phyloP scores from a whole-genome alignment of 176 grass and related monocot species.

The Tuctoria greenei region DNA sequence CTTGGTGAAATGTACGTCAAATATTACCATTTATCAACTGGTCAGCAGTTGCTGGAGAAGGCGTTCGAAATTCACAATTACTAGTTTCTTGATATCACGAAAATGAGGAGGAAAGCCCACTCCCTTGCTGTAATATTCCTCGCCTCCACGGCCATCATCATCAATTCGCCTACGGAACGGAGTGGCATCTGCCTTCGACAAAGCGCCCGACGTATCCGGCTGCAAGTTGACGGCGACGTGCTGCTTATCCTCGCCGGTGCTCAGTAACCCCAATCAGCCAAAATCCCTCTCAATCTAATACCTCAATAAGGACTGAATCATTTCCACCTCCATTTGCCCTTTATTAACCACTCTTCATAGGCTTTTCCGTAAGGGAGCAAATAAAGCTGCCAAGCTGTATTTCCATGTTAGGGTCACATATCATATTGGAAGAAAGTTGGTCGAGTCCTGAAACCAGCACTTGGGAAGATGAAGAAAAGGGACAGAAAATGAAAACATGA shows the following conservation, averaged over 20 bases:
- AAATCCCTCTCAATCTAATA: neutral
- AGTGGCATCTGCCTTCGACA: neutral
- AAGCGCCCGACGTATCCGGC: neutral
- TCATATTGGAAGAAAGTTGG: neutral
- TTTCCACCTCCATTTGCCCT: neutral
- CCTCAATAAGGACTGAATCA: neutral
- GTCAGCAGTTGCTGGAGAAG: neutral
- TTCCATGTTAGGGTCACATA: neutral
- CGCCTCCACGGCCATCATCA: neutral
- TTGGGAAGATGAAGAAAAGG: neutral
- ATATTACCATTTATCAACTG: neutral
- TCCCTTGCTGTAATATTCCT: neutral
- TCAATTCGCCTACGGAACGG: neutral
- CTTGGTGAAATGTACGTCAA: too few relatives aligned
- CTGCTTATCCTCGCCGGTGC: slow-evolving; percentile 21
- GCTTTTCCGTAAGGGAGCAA: neutral
- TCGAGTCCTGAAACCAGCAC: neutral
- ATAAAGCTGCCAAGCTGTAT: slow-evolving; percentile 19
- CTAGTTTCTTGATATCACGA: neutral
- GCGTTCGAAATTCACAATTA: neutral
- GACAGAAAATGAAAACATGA: neutral
- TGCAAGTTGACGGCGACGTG: slow-evolving; percentile 21
- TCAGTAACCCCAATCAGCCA: neutral
- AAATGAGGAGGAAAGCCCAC: too few relatives aligned
- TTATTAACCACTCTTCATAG: neutral